Percentiles rank a stretch among this genome's conserved stretches.
phyloP scores from a whole-genome alignment of 2,329 filamentous ascomycete genomes.

The Beauveria asiatica region DNA sequence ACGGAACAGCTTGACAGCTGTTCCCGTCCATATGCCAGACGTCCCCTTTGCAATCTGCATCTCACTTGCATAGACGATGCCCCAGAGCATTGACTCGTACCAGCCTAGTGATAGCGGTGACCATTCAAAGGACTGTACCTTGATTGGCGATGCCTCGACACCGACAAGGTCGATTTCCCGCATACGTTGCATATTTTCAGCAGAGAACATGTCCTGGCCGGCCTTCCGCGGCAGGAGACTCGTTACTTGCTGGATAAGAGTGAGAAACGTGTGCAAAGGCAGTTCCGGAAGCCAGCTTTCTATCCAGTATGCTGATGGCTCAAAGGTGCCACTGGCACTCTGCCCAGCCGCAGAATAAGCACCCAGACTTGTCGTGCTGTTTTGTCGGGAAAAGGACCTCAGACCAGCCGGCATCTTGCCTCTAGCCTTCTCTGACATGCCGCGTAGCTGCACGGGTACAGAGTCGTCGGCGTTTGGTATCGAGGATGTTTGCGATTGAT shows the following conservation, averaged over 20 bases:
- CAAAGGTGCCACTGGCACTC: conserved; percentile 55
- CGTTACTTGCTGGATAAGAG: conserved; percentile 60
- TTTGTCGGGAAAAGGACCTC: conserved; percentile 79
- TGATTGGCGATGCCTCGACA: conserved; percentile 65
- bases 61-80: conserved; percentile 83
- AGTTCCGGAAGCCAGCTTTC: conserved; percentile 90
- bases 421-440: conserved; percentile 94
- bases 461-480: conserved; percentile 64
- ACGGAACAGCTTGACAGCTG: conserved; percentile 76
- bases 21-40: conserved; percentile 91
- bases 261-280: conserved; percentile 78
- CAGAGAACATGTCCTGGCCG: conserved; percentile 31
- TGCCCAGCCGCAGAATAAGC: conserved; percentile 52
- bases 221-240: conserved; percentile 45
- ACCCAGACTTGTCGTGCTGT: conserved; percentile 74
- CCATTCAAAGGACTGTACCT: conserved; percentile 91
- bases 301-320: conserved; percentile 77
- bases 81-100: conserved; percentile 94
- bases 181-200: conserved; percentile 46
- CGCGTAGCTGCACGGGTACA: conserved; percentile 71
- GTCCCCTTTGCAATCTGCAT: conserved; percentile 81
- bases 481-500: conserved; percentile 58
- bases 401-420: conserved; percentile 88
- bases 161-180: conserved; percentile 55
- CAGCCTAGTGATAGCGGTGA: conserved; percentile 81